Percentiles rank a stretch among this genome's conserved stretches.
These are phyloP conservation scores for Phytopythium chamaehyphon DNA, from an alignment of 352 stramenopile genomes.

Conservation along the genomic window DNA sequence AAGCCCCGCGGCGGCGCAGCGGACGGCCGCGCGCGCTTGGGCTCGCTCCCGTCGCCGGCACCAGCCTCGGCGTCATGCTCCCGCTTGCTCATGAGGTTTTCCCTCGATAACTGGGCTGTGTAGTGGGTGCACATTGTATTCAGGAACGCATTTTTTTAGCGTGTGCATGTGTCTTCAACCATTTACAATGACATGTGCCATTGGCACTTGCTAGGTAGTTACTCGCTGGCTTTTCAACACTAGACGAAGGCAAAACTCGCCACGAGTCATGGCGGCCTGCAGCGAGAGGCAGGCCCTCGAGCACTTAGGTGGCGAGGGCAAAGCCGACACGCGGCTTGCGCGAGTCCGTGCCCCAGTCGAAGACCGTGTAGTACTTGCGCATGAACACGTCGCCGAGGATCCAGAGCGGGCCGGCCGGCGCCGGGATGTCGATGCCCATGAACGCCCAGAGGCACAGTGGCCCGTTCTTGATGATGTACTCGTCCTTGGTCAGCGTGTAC, in stretches of 20 bases:
- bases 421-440: constrained; percentile 94
- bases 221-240: no score
- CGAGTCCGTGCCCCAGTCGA: constrained; percentile 82
- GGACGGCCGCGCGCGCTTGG: constrained; percentile 2
- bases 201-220: no score
- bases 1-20: not conserved
- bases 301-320: constrained; percentile 56
- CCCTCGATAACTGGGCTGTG: no score
- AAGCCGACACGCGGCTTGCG: constrained; percentile 85
- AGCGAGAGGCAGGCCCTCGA: not conserved
- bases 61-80: not conserved
- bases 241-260: no score
- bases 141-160: no score
- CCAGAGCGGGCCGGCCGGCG: constrained; percentile 63
- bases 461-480: constrained; percentile 92
- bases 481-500: constrained; percentile 90
- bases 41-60: not conserved
- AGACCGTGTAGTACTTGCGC: constrained; percentile 94
- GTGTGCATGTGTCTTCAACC: no score
- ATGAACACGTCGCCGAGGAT: constrained; percentile 96
- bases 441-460: constrained; percentile 94
- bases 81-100: constrained; percentile 2
- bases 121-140: no score
- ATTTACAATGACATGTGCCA: no score
- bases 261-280: no score